These are phyloP conservation scores for Tulasnella sp. DNA, from an alignment of 768 basidiomycete species.

Conservation along the genomic window DNA sequence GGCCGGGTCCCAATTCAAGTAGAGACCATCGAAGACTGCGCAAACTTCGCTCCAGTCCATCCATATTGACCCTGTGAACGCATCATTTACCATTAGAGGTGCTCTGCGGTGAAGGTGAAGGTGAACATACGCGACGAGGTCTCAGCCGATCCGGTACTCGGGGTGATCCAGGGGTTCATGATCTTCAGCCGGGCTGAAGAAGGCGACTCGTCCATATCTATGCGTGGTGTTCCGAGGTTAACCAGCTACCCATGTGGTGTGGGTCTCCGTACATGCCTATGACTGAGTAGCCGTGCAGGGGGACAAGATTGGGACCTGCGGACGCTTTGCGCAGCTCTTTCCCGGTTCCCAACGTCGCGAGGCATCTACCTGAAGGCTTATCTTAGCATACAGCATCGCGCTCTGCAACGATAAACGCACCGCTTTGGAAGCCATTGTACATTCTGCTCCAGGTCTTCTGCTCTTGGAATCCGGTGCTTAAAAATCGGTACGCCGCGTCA, in stretches of 20 bases:
- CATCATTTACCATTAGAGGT: conserved; percentile 15
- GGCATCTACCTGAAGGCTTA: conserved; percentile 43
- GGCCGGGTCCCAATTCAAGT: conserved; percentile 76
- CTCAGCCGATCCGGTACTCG: not conserved
- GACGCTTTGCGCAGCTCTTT: conserved; percentile 17
- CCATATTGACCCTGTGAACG: conserved; percentile 14
- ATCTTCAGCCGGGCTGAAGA: not conserved
- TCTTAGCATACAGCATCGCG: not conserved
- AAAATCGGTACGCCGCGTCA: not conserved
- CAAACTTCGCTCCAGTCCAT: conserved; percentile 74
- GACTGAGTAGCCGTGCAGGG: conserved; percentile 78
- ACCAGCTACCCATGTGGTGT: too few relatives aligned
- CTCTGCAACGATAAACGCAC: conserved; percentile 25
- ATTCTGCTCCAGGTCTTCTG: conserved; percentile 74
- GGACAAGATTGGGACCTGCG: conserved; percentile 39
- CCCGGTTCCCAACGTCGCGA: conserved; percentile 75
- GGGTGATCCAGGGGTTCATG: not conserved
- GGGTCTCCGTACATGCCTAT: conserved; percentile 55
- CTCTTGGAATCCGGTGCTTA: conserved; percentile 56
- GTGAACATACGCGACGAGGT: not conserved
- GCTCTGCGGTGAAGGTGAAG: not conserved
- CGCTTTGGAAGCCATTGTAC: conserved; percentile 41
- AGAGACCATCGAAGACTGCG: conserved; percentile 63
- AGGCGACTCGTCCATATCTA: not conserved
- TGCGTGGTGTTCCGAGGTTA: not conserved